A percentile compares a stretch with the other conserved stretches of the same genome.
phyloP scores from a whole-genome alignment of 2,329 filamentous ascomycete genomes.

The Juglanconis juglandina region DNA sequence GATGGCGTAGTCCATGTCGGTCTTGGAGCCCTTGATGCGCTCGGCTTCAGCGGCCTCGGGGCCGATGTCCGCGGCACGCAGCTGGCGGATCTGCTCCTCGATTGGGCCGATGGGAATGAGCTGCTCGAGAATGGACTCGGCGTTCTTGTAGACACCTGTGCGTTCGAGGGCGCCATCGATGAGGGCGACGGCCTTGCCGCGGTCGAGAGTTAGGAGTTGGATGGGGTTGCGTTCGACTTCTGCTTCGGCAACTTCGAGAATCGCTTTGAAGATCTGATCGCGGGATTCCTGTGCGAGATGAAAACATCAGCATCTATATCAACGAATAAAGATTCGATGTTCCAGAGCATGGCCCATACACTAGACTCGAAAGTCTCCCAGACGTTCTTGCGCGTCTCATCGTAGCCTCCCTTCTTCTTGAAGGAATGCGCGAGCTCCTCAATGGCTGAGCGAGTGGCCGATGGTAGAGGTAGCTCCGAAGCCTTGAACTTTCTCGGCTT shows the following conservation, averaged over 20 bases:
- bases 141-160: slow-evolving; percentile 70
- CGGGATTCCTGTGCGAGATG: slow-evolving; percentile 59
- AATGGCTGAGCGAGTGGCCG: slow-evolving; percentile 69
- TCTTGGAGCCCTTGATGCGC: slow-evolving; percentile 62
- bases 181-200: slow-evolving; percentile 68
- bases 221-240: slow-evolving; percentile 74
- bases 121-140: slow-evolving; percentile 62
- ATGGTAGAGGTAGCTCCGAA: slow-evolving; percentile 70
- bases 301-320: background rate
- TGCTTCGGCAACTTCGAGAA: slow-evolving; percentile 66
- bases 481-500: slow-evolving; percentile 60
- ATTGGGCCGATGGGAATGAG: slow-evolving; percentile 68
- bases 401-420: slow-evolving; percentile 84
- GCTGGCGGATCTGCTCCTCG: slow-evolving; percentile 65
- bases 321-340: background rate
- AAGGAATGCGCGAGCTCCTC: slow-evolving; percentile 75
- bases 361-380: slow-evolving; percentile 72
- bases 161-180: slow-evolving; percentile 77
- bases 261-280: slow-evolving; percentile 60
- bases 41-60: slow-evolving; percentile 66
- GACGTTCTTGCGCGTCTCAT: slow-evolving; percentile 70
- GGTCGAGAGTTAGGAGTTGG: slow-evolving; percentile 69
- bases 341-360: slow-evolving; percentile 40
- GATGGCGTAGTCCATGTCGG: slow-evolving; percentile 68
- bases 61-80: slow-evolving; percentile 66